Percentiles rank a stretch among this genome's conserved stretches.
phyloP scores from a whole-genome alignment of 208 protist genomes.

The Trypanosomatidae sp. region DNA sequence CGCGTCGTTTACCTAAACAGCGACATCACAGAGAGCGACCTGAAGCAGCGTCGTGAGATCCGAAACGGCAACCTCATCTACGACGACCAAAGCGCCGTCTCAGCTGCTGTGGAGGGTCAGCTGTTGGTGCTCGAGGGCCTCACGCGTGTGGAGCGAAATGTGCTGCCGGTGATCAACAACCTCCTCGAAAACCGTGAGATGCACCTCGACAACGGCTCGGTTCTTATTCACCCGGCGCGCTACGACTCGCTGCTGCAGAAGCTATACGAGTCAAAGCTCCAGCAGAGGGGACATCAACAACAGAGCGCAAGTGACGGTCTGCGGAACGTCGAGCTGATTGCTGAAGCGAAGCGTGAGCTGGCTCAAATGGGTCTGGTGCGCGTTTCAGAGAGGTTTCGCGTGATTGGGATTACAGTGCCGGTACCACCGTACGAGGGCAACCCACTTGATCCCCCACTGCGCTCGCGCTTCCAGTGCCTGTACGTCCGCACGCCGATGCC shows the following conservation, averaged over 20 bases:
- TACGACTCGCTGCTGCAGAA: slow-evolving; percentile 86
- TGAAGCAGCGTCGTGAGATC: slow-evolving; percentile 94
- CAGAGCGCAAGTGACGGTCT: background rate
- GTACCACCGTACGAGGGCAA: slow-evolving; percentile 85
- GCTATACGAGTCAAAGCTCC: slow-evolving; percentile 28
- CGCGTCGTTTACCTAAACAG: slow-evolving; percentile 90
- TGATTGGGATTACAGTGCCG: slow-evolving; percentile 94
- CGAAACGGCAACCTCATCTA: slow-evolving; percentile 87
- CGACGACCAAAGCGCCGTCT: slow-evolving; percentile 92
- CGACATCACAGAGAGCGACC: slow-evolving; percentile 95
- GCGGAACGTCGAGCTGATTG: slow-evolving; percentile 8
- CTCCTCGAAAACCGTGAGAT: slow-evolving; percentile 97
- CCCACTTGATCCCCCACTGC: slow-evolving; percentile 86
- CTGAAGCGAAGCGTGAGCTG: slow-evolving; percentile 55
- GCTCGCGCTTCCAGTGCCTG: slow-evolving; percentile 85
- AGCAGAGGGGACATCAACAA: slow-evolving; percentile 5
- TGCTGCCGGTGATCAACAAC: slow-evolving; percentile 95
- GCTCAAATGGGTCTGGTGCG: slow-evolving; percentile 78
- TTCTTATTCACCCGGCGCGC: slow-evolving; percentile 87
- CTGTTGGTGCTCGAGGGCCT: slow-evolving; percentile 96
- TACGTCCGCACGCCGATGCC: slow-evolving; percentile 59
- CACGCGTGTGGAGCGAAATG: slow-evolving; percentile 95
- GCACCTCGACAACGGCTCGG: slow-evolving; percentile 93
- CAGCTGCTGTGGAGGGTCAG: slow-evolving; percentile 88
- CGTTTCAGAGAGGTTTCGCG: slow-evolving; percentile 91